These are phyloP conservation scores for Backusella parvicylindrica DNA, from an alignment of 192 early-diverging fungal genomes.

Conservation along the genomic window DNA sequence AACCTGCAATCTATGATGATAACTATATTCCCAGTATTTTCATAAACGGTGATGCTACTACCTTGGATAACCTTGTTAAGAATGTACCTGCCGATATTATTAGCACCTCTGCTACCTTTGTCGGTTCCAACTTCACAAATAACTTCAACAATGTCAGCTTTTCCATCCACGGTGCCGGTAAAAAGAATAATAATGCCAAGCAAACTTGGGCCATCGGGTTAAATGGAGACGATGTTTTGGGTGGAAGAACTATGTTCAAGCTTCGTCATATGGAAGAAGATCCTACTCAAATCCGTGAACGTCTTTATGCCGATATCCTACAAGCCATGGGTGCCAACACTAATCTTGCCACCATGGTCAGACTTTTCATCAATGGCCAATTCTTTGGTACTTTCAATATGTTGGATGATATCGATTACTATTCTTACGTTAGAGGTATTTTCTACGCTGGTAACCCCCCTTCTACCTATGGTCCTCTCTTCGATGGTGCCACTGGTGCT, in stretches of 20 bases:
- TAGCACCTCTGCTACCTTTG: conserved; percentile 26
- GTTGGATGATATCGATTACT: conserved; percentile 40
- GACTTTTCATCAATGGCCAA: conserved; percentile 43
- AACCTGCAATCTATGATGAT: conserved; percentile 31
- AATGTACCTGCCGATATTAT: conserved; percentile 13
- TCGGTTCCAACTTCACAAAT: conserved; percentile 36
- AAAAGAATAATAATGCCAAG: conserved; percentile 50
- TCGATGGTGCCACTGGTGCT: conserved; percentile 44
- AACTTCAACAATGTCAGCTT: conserved; percentile 32
- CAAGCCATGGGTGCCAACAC: conserved; percentile 41
- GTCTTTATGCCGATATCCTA: conserved; percentile 42
- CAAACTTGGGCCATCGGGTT: conserved; percentile 43
- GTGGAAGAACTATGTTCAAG: conserved; percentile 42
- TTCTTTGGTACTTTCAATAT: conserved; percentile 48
- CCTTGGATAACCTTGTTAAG: conserved; percentile 22
- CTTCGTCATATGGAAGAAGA: conserved; percentile 48
- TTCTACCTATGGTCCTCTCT: conserved; percentile 36
- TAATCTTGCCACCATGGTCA: conserved; percentile 44
- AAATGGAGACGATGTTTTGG: conserved; percentile 11
- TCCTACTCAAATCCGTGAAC: conserved; percentile 52
- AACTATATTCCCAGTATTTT: conserved; percentile 51
- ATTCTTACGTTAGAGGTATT: conserved; percentile 39
- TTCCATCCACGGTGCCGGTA: conserved; percentile 44
- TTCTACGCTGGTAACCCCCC: conserved; percentile 37
- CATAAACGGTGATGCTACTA: conserved; percentile 24